These are phyloP conservation scores for Paxillus involutus DNA, from an alignment of 768 basidiomycete genomes.

Conservation along the genomic window DNA sequence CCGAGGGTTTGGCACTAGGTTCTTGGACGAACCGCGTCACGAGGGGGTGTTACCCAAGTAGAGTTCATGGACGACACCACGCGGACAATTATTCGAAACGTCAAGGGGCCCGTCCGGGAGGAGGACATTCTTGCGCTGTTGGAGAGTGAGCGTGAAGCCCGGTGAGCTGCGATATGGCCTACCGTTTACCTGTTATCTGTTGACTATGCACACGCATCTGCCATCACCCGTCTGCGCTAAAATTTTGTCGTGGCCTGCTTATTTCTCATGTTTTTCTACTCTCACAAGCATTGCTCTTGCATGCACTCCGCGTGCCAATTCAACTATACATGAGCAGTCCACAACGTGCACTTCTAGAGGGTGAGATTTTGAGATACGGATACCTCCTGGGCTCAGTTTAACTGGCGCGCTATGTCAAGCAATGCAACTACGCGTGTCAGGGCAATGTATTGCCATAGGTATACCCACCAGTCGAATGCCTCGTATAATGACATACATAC, in stretches of 20 bases:
- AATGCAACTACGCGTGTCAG: too few species aligned
- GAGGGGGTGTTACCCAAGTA: conserved; percentile 99
- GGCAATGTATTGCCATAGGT: too few species aligned
- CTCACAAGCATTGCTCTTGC: background rate
- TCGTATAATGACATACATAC: too few species aligned
- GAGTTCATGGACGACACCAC: conserved; percentile 98
- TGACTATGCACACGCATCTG: background rate
- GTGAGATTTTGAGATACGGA: too few species aligned
- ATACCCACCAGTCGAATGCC: too few species aligned
- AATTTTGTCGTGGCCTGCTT: background rate
- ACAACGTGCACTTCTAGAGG: too few species aligned
- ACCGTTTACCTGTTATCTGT: background rate
- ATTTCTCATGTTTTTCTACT: background rate
- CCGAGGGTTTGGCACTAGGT: conserved; percentile 52
- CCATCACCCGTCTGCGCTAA: conserved; percentile 23
- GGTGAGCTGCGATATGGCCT: conserved; percentile 51
- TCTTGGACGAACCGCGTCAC: conserved; percentile 96
- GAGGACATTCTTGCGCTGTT: conserved; percentile 95
- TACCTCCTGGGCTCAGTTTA: too few species aligned
- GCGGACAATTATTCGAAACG: conserved; percentile 97
- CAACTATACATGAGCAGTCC: too few species aligned
- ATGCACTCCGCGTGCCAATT: too few species aligned
- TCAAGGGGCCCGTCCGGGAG: conserved; percentile 95
- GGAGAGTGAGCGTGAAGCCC: conserved; percentile 99
- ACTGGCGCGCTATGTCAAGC: too few species aligned